These are phyloP conservation scores for Cordyceps cicadae DNA, from an alignment of 2,329 filamentous ascomycete genomes.

Conservation along the genomic window DNA sequence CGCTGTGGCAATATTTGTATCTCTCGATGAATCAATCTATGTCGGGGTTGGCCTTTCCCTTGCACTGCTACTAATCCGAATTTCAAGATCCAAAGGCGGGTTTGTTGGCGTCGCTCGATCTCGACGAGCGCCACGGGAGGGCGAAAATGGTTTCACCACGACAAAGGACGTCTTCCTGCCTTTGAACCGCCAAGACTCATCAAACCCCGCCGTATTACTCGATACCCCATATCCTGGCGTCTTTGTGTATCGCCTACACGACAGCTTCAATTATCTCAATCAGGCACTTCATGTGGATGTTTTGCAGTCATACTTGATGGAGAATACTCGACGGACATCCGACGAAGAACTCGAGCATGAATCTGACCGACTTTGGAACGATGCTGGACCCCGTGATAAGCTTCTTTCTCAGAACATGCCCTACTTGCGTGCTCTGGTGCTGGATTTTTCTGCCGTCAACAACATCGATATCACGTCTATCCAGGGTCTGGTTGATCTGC, in stretches of 20 bases:
- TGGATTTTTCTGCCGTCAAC: slow-evolving; percentile 51
- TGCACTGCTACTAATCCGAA: slow-evolving; percentile 35
- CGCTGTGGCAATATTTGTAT: slow-evolving; percentile 42
- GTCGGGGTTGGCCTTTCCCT: slow-evolving; percentile 36
- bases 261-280: slow-evolving; percentile 46
- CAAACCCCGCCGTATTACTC: slow-evolving; percentile 36
- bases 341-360: slow-evolving; percentile 28
- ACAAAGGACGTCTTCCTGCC: slow-evolving; percentile 28
- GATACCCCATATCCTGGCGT: slow-evolving; percentile 39
- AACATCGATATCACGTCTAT: slow-evolving; percentile 49
- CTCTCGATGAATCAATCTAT: slow-evolving; percentile 44
- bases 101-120: slow-evolving; percentile 35
- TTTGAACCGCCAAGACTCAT: slow-evolving; percentile 32
- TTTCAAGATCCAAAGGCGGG: slow-evolving; percentile 37
- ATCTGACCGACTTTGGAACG: slow-evolving; percentile 47
- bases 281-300: slow-evolving; percentile 38
- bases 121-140: slow-evolving; percentile 11
- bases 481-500: slow-evolving; percentile 48
- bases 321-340: slow-evolving; percentile 31
- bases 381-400: slow-evolving; percentile 32
- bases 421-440: slow-evolving; percentile 43
- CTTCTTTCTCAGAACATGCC: slow-evolving; percentile 28
- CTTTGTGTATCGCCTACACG: slow-evolving; percentile 43
- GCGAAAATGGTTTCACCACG: not conserved
- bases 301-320: slow-evolving; percentile 31